phyloP scores from a whole-genome alignment of 2,329 filamentous ascomycete species.

The Fonsecaea pedrosoi region DNA sequence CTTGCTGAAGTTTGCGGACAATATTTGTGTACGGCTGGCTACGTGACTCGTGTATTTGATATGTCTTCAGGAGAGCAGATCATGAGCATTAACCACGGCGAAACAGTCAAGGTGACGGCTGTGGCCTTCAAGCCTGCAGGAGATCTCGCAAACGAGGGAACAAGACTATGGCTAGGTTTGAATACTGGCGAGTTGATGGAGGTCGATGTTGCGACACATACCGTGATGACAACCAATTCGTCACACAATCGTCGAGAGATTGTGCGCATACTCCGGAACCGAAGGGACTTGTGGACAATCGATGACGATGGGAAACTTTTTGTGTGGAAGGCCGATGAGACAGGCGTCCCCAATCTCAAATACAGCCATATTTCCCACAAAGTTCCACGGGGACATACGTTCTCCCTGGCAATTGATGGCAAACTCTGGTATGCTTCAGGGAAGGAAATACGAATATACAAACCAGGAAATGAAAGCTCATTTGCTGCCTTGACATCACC shows the following conservation, averaged over 20 bases:
- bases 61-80: conserved; percentile 79
- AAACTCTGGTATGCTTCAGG: conserved; percentile 87
- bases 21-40: conserved; percentile 83
- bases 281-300: conserved; percentile 89
- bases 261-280: conserved; percentile 82
- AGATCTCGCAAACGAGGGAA: conserved; percentile 79
- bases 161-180: conserved; percentile 85
- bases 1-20: conserved; percentile 88
- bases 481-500: conserved; percentile 64
- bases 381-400: conserved; percentile 80
- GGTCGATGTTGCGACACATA: conserved; percentile 78
- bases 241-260: conserved; percentile 82
- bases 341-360: conserved; percentile 74
- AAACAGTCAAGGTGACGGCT: conserved; percentile 81
- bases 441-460: conserved; percentile 85
- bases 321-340: conserved; percentile 81
- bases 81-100: conserved; percentile 81
- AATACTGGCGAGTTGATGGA: conserved; percentile 88
- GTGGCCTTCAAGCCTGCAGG: conserved; percentile 84
- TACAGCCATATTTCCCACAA: conserved; percentile 78
- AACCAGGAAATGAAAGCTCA: conserved; percentile 72
- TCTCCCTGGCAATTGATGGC: conserved; percentile 84
- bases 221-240: conserved; percentile 70
- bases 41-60: conserved; percentile 88
- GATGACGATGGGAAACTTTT: conserved; percentile 87